Percentiles rank a stretch among this genome's conserved stretches.
phyloP scores from a whole-genome alignment of 306 rosid genomes.

The Astragalus glycyphyllos region DNA sequence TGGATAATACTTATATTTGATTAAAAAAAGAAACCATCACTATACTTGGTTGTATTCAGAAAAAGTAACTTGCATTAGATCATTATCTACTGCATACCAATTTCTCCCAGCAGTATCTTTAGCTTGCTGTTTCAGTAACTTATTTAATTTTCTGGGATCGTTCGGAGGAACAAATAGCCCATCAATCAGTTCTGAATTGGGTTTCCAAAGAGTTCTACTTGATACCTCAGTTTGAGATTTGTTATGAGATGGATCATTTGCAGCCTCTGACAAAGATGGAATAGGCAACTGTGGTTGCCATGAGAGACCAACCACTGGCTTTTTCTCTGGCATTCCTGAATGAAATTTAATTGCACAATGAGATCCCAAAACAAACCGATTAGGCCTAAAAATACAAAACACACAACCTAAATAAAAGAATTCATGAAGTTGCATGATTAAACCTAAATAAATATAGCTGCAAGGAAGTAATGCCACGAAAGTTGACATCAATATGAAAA shows the following conservation, averaged over 20 bases:
- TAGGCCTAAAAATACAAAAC: background rate
- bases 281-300: conserved; percentile 80
- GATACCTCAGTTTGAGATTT: conserved; percentile 48
- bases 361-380: conserved; percentile 9
- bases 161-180: conserved; percentile 84
- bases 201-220: conserved; percentile 60
- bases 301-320: conserved; percentile 66
- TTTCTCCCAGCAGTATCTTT: conserved; percentile 74
- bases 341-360: conserved; percentile 9
- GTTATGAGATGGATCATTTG: conserved; percentile 25
- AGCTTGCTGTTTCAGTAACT: conserved; percentile 63
- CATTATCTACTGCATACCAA: conserved; percentile 57
- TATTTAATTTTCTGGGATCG: conserved; percentile 67
- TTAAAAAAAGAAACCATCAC: background rate
- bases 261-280: conserved; percentile 46
- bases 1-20: background rate
- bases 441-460: background rate
- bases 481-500: background rate
- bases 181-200: conserved; percentile 69
- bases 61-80: background rate
- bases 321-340: conserved; percentile 56
- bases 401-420: background rate
- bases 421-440: background rate
- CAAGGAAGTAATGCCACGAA: background rate
- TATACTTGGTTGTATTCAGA: conserved; percentile 1